phyloP scores from a whole-genome alignment of 2,329 filamentous ascomycete species.

The Cercospora berteroae region DNA sequence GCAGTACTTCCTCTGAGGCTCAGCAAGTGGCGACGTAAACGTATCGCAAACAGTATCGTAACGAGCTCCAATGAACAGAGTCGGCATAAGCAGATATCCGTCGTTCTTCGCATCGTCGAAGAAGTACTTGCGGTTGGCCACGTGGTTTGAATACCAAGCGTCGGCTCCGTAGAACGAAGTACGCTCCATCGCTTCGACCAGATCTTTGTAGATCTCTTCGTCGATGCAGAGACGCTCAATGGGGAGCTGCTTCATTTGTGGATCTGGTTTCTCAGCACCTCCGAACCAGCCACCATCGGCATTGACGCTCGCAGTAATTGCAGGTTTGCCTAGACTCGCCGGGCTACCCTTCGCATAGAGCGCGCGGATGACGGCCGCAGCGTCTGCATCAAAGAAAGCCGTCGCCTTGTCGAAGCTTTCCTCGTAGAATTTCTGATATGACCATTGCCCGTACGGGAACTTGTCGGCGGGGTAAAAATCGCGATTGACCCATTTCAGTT shows the following conservation, averaged over 20 bases:
- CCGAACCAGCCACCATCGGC: conserved; percentile 38
- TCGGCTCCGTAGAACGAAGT: conserved; percentile 43
- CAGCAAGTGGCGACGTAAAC: conserved; percentile 35
- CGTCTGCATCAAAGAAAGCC: conserved; percentile 23
- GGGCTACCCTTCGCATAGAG: conserved; percentile 32
- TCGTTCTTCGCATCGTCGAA: conserved; percentile 39
- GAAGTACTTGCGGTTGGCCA: conserved; percentile 44
- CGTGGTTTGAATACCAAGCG: conserved; percentile 48
- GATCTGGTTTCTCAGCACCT: conserved; percentile 29
- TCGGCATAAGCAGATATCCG: conserved; percentile 37
- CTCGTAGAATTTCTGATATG: conserved; percentile 39
- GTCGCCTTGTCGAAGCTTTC: conserved; percentile 29
- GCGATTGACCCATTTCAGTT: conserved; percentile 43
- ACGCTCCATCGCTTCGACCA: conserved; percentile 40
- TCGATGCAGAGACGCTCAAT: conserved; percentile 34
- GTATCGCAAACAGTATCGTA: conserved; percentile 44
- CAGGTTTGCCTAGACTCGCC: conserved; percentile 31
- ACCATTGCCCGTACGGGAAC: conserved; percentile 41
- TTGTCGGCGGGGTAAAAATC: conserved; percentile 48
- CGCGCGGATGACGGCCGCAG: conserved; percentile 31
- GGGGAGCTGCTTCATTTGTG: conserved; percentile 35
- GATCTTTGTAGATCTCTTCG: conserved; percentile 31
- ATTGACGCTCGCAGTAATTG: conserved; percentile 21
- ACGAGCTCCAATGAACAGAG: conserved; percentile 42
- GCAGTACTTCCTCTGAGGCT: conserved; percentile 39